Base-by-base conservation (phyloP, 2,329 filamentous ascomycete genomes). In the Ilyonectria robusta region DNA sequence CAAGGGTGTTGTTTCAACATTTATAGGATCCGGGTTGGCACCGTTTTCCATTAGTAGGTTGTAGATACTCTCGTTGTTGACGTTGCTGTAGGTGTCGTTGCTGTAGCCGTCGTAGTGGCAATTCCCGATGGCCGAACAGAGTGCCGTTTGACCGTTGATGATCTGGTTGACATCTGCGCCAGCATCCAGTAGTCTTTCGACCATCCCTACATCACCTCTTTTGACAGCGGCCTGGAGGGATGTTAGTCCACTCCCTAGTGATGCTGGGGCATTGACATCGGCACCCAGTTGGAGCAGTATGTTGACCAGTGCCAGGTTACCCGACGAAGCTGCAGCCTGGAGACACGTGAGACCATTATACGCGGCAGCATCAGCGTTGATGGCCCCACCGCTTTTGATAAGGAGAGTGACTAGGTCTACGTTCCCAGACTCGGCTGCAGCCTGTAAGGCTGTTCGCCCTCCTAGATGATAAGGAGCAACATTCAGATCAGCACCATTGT, bases 101-200 rank as follows among this genome's bases (percentile, higher is more conserved):
- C 21, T 23, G 21, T 23, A 23, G 21, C 6, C 11, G 1, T 6
- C 2, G 1, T 19, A 31, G 10, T 21, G 1, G 19, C 7, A 48
- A 31, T 33, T 15, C 23, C 5, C 23, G 23, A 26, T 26, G 23
- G 23, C 23, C 15, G 8, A 48, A 48, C 9, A 40, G 29, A 6
- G 54, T 54, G 6, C 6, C 10, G 1, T 8, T 11, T 26, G 23
- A 26, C 23, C 23, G 26, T n/a, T 15, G 23, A 6, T 26, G 47
- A 51, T 51, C 8, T 33, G 17, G 21, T 62, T 37, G 21, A 67
- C 17, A 2, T 64, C 23, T 21, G 51, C 65, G 2, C 61, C 61
- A 7, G 46, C 60, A 13, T 48, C 37, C 13, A 67, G 23, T 2
- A 67, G n/a, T 6, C 10, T 48, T 19, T 56, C 3, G 17, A 56